phyloP scores from a whole-genome alignment of 2,329 filamentous ascomycete species.

The Verticillium albo-atrum region DNA sequence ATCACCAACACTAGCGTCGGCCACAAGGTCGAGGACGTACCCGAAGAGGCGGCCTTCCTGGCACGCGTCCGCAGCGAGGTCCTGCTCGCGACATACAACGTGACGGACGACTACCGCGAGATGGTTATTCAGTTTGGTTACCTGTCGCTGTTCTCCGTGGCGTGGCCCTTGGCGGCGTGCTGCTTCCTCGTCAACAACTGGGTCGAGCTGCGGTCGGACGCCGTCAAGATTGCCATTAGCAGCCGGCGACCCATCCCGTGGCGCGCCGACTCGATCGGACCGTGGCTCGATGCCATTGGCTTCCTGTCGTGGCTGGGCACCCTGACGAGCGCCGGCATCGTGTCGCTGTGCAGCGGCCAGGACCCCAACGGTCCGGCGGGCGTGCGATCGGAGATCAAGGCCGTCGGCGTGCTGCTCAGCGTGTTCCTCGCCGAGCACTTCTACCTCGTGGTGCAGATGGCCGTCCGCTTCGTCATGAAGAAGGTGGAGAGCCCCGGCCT shows the following conservation, averaged over 20 bases:
- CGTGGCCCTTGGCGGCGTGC: slow-evolving; percentile 89
- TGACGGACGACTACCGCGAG: slow-evolving; percentile 85
- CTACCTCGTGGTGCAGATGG: slow-evolving; percentile 73
- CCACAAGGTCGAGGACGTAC: slow-evolving; percentile 54
- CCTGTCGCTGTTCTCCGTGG: slow-evolving; percentile 82
- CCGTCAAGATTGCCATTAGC: slow-evolving; percentile 87
- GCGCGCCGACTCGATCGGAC: slow-evolving; percentile 89
- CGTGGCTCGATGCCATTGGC: slow-evolving; percentile 79
- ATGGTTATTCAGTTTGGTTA: slow-evolving; percentile 90
- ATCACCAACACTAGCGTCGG: slow-evolving; percentile 48
- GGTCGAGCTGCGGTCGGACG: slow-evolving; percentile 89
- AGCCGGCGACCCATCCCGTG: slow-evolving; percentile 86
- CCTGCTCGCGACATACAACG: slow-evolving; percentile 79
- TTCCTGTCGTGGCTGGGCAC: slow-evolving; percentile 95
- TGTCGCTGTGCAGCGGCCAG: slow-evolving; percentile 87
- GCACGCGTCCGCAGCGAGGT: slow-evolving; percentile 78
- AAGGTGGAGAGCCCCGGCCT: slow-evolving; percentile 83
- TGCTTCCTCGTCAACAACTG: slow-evolving; percentile 95
- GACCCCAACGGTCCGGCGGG: slow-evolving; percentile 61
- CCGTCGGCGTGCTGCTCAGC: slow-evolving; percentile 75
- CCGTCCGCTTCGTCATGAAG: slow-evolving; percentile 66
- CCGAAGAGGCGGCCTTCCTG: slow-evolving; percentile 78
- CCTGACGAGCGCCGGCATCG: slow-evolving; percentile 79
- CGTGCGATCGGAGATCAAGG: slow-evolving; percentile 64
- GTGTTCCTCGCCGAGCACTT: slow-evolving; percentile 86